Evolutionary conservation across 805 yeast species (phyloP), one percentile per base, ranked within the genome.

Genomic region (Metschnikowia cubensis): DNA sequence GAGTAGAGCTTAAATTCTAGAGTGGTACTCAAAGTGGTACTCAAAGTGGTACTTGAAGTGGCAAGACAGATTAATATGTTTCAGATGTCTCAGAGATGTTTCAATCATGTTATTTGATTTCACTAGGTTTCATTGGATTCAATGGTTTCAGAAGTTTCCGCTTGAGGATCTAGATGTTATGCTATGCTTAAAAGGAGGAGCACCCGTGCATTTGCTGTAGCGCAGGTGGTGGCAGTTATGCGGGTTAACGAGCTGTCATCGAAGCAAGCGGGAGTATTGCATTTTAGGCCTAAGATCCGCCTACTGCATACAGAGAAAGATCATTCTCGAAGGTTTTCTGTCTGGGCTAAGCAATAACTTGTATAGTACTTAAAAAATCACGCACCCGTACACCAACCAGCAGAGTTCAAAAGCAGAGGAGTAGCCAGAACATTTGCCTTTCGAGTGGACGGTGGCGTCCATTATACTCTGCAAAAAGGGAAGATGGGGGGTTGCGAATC

Each of bases 401-500:
- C 35, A 34, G 10, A 13, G 10, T 6, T 34, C 4, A 15, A 34
- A 34, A 34, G 3, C 38, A 35, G 18, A 11, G 7, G n/a, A 35
- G 6, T 17, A 5, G 6, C 21, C 14, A 17, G 38, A 35, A 20
- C 22, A 4, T 14, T 10, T n/a, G 22, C 38, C 40, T 11, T 35
- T 21, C 13, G 35, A 33, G 35, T 35, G 22, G 39, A 15, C 4
- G 6, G 45, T 8, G 36, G 45, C 29, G 43, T 3, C 20, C 4
- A 8, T 18, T 3, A 15, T 32, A 10, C 13, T 39, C 42, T 18
- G 45, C 45, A 11, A 37, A 35, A 41, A 33, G n/a, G 17, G 21
- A 22, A 31, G 45, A 41, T 32, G 45, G 29, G 45, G 45, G 45
- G 45, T 41, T 41, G 45, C 45, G 45, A 41, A 41, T 41, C 35